Evolutionary conservation across 257 asterid species (phyloP), one percentile per base, ranked within the genome.

Genomic region (Ballota nigra): DNA sequence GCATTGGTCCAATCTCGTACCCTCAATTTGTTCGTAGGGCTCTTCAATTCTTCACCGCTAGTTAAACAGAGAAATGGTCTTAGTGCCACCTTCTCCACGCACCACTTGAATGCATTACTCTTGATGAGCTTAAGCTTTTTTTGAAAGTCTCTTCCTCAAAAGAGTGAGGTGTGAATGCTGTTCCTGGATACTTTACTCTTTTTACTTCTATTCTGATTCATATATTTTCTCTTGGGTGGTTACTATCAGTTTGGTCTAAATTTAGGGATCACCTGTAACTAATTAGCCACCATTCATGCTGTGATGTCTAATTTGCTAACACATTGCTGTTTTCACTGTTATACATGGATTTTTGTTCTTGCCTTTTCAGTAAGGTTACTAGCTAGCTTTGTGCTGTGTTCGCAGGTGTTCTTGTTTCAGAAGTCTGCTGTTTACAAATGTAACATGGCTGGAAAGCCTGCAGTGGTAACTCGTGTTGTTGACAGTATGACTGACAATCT

Each of bases 371-470:
- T 58, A 24, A 20, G 52, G 34, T 36, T 51, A 8, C 9, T n/a
- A 47, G 13, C 70, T 53, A 31, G 11, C 71, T 57, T 56, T 33
- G 13, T 36, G 68, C 68, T 64, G 13, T 72, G 76, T 77, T 45
- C 72, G 45, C 84, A 92, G 98, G 98, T 89, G 74, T 92, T 92
- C 78, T 83, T 92, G 80, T 90, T 88, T 83, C 97, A 92, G 77
- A 92, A 90, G 80, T 81, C 91, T 76, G 98, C 98, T 77, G 82
- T 92, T 74, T 76, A 86, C 85, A 90, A 92, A 82, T 92, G 98
- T 76, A 92, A 92, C 81, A 92, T 92, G 98, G 97, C 96, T 63
- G 97, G 97, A 68, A 92, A 92, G 83, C 97, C 97, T 47, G 95
- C 96, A 26, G 98, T 89, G 69, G 92, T 92, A 11, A 92, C 98